Conservation (phyloP, 257 asterid genomes). For the Fraxinus cuspidata region DNA sequence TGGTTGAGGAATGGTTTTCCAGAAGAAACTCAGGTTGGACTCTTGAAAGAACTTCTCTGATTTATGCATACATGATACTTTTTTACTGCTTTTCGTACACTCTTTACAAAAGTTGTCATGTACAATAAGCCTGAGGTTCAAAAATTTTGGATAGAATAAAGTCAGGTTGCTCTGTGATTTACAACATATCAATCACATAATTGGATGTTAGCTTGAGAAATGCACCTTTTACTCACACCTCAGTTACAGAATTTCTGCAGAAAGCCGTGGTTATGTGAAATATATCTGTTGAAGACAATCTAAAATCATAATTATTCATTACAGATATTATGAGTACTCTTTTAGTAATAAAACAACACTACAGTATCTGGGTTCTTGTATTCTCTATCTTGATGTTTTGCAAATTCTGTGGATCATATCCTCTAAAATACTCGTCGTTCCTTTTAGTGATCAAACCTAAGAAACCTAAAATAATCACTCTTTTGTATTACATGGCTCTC, state of each 20-base stretch:
- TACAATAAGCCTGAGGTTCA: neutral
- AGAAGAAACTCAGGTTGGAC: constrained; percentile 4
- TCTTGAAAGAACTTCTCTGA: neutral
- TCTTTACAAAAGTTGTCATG: neutral
- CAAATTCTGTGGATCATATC: neutral
- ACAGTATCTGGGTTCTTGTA: neutral
- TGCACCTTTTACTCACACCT: neutral
- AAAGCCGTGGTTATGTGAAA: neutral
- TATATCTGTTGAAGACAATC: neutral
- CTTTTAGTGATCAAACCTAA: neutral
- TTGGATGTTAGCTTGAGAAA: neutral
- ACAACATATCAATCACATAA: neutral
- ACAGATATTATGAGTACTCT: neutral
- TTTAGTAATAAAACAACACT: neutral
- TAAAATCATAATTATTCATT: neutral
- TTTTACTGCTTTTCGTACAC: neutral
- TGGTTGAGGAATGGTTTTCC: constrained; percentile 10
- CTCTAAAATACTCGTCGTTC: neutral
- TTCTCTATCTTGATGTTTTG: neutral
- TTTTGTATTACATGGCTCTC: neutral
- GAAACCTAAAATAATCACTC: neutral
- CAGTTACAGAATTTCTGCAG: neutral
- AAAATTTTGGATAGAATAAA: neutral
- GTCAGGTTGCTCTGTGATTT: neutral
- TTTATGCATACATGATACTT: neutral